These are phyloP conservation scores for Citropsis articulata DNA, from an alignment of 345 rosid species.

Conservation along the genomic window DNA sequence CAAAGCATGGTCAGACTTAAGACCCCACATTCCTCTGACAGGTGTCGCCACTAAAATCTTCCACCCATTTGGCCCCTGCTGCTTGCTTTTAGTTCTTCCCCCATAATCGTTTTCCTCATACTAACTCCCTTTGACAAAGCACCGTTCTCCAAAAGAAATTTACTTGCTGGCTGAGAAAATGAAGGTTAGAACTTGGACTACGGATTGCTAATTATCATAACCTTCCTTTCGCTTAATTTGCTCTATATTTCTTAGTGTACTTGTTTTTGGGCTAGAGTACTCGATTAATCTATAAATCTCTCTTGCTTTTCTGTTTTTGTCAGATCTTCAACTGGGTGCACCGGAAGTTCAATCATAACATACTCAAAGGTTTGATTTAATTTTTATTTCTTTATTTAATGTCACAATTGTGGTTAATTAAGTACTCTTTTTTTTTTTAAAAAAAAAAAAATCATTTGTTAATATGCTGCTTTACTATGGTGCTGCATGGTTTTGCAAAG, in stretches of 20 bases:
- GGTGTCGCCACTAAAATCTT: conserved; percentile 28
- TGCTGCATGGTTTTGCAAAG: no score
- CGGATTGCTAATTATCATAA: background rate
- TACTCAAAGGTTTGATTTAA: conserved; percentile 53
- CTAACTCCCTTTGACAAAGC: conserved; percentile 6
- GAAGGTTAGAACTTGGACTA: conserved; percentile 39
- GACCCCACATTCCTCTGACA: conserved; percentile 38
- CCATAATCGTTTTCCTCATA: conserved; percentile 1
- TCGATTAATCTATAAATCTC: background rate
- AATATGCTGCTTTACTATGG: no score
- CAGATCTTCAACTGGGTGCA: conserved; percentile 96
- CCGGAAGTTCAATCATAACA: conserved; percentile 56
- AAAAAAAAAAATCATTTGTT: no score
- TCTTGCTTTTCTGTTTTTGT: conserved; percentile 4
- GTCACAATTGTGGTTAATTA: no score
- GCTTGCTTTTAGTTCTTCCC: conserved; percentile 12
- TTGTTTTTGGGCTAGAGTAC: background rate
- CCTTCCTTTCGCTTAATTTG: background rate
- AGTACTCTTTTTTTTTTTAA: no score
- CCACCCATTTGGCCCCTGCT: conserved; percentile 18
- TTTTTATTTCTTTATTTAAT: background rate
- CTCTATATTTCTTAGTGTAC: no score
- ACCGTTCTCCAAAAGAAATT: conserved; percentile 12
- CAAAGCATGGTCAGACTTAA: conserved; percentile 16
- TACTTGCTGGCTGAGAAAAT: conserved; percentile 25